Evolutionary conservation across 139 green algal species (phyloP), one percentile per base, ranked within the genome.

Genomic region (Monoraphidium neglectum): DNA sequence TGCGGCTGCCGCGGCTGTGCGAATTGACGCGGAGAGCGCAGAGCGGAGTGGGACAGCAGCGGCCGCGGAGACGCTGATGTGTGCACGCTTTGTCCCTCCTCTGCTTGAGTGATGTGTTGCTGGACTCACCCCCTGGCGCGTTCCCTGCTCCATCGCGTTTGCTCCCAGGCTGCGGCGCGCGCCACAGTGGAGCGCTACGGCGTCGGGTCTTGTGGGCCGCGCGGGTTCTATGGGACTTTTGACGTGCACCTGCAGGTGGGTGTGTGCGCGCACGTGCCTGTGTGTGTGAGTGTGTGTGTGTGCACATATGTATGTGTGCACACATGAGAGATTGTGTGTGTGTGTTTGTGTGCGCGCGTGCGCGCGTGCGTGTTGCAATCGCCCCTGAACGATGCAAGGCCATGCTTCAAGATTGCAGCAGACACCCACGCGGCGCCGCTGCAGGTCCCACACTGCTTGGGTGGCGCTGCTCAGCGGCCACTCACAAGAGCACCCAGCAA

Each of bases 171-270:
- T 21, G 51, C 54, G 18, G 69, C 54, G n/a, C 38, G 43, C 0
- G 72, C 53, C 15, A 91, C 94, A 0, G 88, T 99, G 26, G 70
- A 90, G 43, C 97, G 96, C 78, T 99, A 99, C 71, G 97, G 97
- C 13, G 91, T 98, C 13, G 97, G 97, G 21, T 94, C 92, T 1
- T 99, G 97, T 72, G 96, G 96, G 13, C 97, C 97, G 0, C 88
- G 97, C 37, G 97, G 96, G n/a, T 99, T 99, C 74, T 99, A 99
- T 68, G 97, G 97, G 32, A 99, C 97, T 32, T 96, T 99, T 56
- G 94, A 98, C 78, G 93, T 97, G 26, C 94, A 98, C 80, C 69
- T 99, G 72, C 62, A 97, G 30, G 72, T 99, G 75, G 94, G 98
- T 80, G 79, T 77, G 47, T 26, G 43, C 8, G 43, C 43, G 43